phyloP scores from a whole-genome alignment of 2,329 filamentous ascomycete species.

The Ophiocordyceps polyrhachis-furcata region DNA sequence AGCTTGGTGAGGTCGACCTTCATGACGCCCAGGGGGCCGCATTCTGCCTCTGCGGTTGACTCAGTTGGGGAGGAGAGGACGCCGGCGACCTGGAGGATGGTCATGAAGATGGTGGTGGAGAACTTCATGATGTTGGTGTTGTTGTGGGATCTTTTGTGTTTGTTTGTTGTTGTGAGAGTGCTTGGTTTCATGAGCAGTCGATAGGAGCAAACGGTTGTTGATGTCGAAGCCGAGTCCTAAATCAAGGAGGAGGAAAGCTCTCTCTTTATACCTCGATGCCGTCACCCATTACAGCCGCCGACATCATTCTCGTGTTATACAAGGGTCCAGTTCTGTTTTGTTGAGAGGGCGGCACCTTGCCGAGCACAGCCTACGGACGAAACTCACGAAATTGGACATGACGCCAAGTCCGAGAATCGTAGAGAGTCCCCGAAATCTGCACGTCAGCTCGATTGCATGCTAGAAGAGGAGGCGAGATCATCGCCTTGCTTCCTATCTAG shows the following conservation, averaged over 20 bases:
- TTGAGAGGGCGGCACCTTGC: no score
- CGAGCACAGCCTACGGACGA: no score
- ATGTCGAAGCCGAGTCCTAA: neutral
- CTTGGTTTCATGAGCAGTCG: no score
- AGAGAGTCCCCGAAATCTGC: no score
- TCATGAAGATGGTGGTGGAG: neutral
- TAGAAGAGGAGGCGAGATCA: no score
- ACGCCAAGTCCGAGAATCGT: no score
- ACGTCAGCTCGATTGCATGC: no score
- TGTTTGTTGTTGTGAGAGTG: neutral
- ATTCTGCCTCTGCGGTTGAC: neutral
- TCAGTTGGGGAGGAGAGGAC: neutral
- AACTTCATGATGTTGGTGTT: neutral
- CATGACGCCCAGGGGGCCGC: neutral
- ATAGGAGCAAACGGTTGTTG: neutral
- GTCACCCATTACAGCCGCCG: neutral
- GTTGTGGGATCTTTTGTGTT: neutral
- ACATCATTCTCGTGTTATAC: neutral
- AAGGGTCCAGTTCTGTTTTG: neutral
- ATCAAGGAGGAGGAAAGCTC: no score
- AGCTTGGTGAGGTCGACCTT: neutral
- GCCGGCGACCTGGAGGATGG: neutral
- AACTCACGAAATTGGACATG: no score
- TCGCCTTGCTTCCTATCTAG: no score
- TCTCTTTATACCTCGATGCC: neutral